Percentiles rank a stretch among this genome's conserved stretches.
Conservation (phyloP, 805 yeast genomes). For the Yarrowia sp. region DNA sequence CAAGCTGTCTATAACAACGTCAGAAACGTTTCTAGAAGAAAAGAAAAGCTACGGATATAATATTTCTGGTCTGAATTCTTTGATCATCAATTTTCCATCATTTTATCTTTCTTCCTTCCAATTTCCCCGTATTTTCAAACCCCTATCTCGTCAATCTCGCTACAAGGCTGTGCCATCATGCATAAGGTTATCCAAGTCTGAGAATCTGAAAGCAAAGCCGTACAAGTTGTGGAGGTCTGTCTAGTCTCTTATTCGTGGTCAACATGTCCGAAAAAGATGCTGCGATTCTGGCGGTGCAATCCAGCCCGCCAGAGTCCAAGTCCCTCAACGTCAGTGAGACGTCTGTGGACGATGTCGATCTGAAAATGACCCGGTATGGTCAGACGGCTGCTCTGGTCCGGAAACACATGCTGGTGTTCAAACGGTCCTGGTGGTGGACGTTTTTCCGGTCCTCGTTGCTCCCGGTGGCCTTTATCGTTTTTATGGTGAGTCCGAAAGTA, state of each 20-base stretch:
- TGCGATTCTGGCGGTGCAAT: conserved; percentile 8
- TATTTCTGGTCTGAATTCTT: neutral
- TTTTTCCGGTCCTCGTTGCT: conserved; percentile 48
- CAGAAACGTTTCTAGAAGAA: too few species aligned
- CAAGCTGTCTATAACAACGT: too few species aligned
- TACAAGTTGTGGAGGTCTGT: neutral
- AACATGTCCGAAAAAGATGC: conserved; percentile 27
- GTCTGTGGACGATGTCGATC: conserved; percentile 4
- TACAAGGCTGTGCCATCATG: conserved; percentile 23
- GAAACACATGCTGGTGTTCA: conserved; percentile 36
- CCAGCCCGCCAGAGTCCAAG: conserved; percentile 13
- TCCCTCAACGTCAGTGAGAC: conserved; percentile 6
- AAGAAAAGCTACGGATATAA: too few species aligned
- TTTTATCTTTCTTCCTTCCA: neutral
- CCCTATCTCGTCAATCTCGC: neutral
- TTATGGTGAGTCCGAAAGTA: conserved; percentile 45
- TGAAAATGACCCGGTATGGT: conserved; percentile 1
- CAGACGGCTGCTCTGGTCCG: conserved; percentile 25
- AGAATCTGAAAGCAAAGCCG: neutral
- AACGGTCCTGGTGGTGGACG: conserved; percentile 49
- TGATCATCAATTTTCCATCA: neutral
- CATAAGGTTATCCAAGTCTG: conserved; percentile 9
- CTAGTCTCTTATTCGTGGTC: neutral
- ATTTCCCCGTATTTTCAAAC: neutral
- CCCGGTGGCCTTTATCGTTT: conserved; percentile 49